Evolutionary conservation across 2,329 filamentous ascomycete species (phyloP).

Genomic region (Amylocarpus encephaloides): DNA sequence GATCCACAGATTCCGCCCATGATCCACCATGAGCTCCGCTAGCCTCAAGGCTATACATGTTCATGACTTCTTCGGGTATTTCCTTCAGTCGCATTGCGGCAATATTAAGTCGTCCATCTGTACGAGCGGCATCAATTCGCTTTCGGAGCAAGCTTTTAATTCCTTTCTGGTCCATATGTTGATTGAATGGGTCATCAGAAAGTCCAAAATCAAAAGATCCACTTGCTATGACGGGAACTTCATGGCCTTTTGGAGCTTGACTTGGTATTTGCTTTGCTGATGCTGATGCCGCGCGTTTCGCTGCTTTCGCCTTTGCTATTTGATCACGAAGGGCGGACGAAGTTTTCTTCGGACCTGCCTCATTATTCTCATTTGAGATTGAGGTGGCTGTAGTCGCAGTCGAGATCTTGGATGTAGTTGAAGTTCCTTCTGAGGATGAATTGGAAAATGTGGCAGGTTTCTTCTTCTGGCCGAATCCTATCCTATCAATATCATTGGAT

Average conservation of each 20-base stretch:
- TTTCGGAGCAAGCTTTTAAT: constrained; percentile 64
- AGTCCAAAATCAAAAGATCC: constrained; percentile 55
- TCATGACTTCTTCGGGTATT: constrained; percentile 75
- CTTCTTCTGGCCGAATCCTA: constrained; percentile 22
- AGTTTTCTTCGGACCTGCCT: constrained; percentile 53
- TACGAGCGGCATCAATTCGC: constrained; percentile 65
- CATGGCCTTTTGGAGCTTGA: constrained; percentile 20
- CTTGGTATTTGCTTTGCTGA: constrained; percentile 34
- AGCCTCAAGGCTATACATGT: constrained; percentile 80
- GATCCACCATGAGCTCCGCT: constrained; percentile 56
- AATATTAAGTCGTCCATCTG: constrained; percentile 80
- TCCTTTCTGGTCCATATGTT: constrained; percentile 48
- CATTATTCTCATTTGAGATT: constrained; percentile 30
- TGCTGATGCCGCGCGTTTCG: constrained; percentile 50
- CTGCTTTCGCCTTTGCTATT: constrained; percentile 87
- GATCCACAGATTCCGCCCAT: constrained; percentile 89
- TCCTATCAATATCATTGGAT: constrained; percentile 19
- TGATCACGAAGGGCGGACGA: constrained; percentile 80
- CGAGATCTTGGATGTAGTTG: constrained; percentile 18
- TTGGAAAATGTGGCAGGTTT: constrained; percentile 25
- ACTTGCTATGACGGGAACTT: constrained; percentile 40
- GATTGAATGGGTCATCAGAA: constrained; percentile 64
- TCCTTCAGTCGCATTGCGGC: constrained; percentile 73
- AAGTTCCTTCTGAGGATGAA: constrained; percentile 23
- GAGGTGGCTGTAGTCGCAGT: constrained; percentile 15